These are phyloP conservation scores for Pichia kluyveri DNA, from an alignment of 805 yeast species.

Conservation along the genomic window DNA sequence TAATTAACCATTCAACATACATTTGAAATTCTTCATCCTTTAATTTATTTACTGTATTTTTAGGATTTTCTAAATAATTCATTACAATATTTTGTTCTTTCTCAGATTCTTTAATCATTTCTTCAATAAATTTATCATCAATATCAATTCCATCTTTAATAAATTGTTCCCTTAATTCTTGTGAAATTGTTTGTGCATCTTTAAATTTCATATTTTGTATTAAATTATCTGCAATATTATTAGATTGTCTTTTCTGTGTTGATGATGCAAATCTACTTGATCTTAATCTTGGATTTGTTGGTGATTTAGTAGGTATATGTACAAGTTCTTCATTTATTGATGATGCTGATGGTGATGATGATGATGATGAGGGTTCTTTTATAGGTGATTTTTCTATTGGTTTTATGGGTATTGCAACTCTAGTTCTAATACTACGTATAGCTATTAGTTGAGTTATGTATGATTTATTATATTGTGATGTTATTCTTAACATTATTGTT, in stretches of 20 bases:
- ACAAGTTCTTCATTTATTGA: too few species aligned
- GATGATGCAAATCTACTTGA: not conserved
- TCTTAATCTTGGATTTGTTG: not conserved
- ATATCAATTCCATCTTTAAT: slow-evolving; percentile 20
- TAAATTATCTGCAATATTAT: not conserved
- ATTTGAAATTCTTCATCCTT: slow-evolving; percentile 15
- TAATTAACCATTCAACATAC: slow-evolving; percentile 21
- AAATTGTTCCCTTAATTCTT: slow-evolving; percentile 18
- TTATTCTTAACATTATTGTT: too few species aligned
- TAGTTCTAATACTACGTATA: too few species aligned
- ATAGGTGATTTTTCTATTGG: too few species aligned
- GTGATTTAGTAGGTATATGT: not conserved
- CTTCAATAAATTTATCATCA: slow-evolving; percentile 22
- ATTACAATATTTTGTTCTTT: slow-evolving; percentile 13
- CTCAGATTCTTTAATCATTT: slow-evolving; percentile 18
- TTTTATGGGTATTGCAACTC: too few species aligned
- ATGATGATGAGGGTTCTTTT: too few species aligned
- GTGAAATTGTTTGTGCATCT: slow-evolving; percentile 20
- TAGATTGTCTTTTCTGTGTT: not conserved
- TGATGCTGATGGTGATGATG: too few species aligned
- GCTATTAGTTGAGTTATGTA: too few species aligned
- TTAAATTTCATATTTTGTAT: slow-evolving; percentile 10
- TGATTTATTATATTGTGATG: too few species aligned
- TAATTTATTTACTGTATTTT: slow-evolving; percentile 9
- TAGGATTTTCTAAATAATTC: slow-evolving; percentile 10